Conservation (phyloP, 305 asterid genomes). For the Fraxinus sp. region DNA sequence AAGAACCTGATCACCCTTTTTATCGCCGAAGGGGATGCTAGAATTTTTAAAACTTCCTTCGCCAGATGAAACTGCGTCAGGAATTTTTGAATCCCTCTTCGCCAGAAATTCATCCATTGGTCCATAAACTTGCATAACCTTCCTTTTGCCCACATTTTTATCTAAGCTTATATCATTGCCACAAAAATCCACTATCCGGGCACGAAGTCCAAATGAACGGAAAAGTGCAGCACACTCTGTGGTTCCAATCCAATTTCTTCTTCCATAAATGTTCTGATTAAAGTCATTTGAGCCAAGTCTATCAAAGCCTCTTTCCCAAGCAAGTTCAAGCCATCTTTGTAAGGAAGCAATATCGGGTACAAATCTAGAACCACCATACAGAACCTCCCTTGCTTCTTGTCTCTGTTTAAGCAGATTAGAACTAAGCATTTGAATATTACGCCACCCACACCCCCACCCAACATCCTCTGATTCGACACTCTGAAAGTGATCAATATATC, state of each 20-base stretch:
- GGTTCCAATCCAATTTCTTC: slow-evolving; percentile 80
- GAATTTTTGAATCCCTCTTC: slow-evolving; percentile 35
- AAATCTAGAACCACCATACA: slow-evolving; percentile 77
- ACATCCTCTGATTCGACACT: slow-evolving; percentile 51
- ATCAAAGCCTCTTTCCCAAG: slow-evolving; percentile 84
- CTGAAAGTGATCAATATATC: slow-evolving; percentile 76
- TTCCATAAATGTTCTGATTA: slow-evolving; percentile 57
- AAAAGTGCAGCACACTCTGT: slow-evolving; percentile 86
- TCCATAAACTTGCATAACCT: slow-evolving; percentile 49
- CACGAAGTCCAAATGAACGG: slow-evolving; percentile 84
- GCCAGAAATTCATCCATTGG: slow-evolving; percentile 76
- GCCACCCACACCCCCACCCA: slow-evolving; percentile 99
- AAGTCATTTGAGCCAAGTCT: slow-evolving; percentile 62
- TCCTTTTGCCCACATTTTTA: slow-evolving; percentile 33
- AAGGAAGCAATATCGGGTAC: slow-evolving; percentile 74
- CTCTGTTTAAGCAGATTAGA: slow-evolving; percentile 70
- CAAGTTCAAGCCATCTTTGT: slow-evolving; percentile 81
- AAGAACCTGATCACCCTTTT: slow-evolving; percentile 56
- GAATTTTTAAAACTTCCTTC: slow-evolving; percentile 26
- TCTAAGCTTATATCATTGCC: slow-evolving; percentile 31
- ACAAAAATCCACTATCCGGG: slow-evolving; percentile 72
- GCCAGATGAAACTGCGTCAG: slow-evolving; percentile 25
- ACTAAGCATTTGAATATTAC: slow-evolving; percentile 92
- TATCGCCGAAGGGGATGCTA: slow-evolving; percentile 29
- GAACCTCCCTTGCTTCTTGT: slow-evolving; percentile 50